phyloP scores from a whole-genome alignment of 805 yeast species.

The Torulaspora microellipsoides region DNA sequence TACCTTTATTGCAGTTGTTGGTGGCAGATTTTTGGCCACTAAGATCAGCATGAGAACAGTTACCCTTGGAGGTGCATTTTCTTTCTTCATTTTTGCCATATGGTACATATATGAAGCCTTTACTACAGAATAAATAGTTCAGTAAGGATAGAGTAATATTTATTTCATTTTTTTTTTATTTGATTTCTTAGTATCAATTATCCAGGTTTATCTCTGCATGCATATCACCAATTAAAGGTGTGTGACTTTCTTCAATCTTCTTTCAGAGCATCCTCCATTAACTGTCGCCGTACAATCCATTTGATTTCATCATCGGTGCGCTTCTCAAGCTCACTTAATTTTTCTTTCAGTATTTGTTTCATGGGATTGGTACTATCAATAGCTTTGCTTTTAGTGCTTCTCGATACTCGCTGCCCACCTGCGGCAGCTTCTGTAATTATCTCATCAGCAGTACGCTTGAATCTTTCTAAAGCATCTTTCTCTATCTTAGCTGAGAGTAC shows the following conservation, averaged over 20 bases:
- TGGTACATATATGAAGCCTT: slow-evolving; percentile 72
- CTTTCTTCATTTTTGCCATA: slow-evolving; percentile 78
- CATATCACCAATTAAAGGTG: too few relatives aligned
- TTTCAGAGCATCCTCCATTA: slow-evolving; percentile 12
- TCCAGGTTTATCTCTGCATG: too few relatives aligned
- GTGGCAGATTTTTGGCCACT: slow-evolving; percentile 87
- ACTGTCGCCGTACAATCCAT: slow-evolving; percentile 37
- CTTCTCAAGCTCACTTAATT: slow-evolving; percentile 37
- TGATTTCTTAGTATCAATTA: too few relatives aligned
- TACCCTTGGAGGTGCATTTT: slow-evolving; percentile 84
- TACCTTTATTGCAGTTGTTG: slow-evolving; percentile 85
- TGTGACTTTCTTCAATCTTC: background rate
- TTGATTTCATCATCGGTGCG: slow-evolving; percentile 43
- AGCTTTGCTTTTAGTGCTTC: slow-evolving; percentile 7
- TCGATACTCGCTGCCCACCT: slow-evolving; percentile 9
- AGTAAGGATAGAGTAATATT: too few relatives aligned
- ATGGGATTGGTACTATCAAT: slow-evolving; percentile 34
- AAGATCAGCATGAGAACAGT: slow-evolving; percentile 88
- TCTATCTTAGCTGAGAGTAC: slow-evolving; percentile 2
- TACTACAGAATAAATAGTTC: slow-evolving; percentile 6
- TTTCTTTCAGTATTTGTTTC: slow-evolving; percentile 37
- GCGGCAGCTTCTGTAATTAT: slow-evolving; percentile 2
- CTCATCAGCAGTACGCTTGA: background rate
- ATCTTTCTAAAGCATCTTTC: background rate
- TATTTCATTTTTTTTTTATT: too few relatives aligned